Base-by-base conservation (phyloP, 2,329 filamentous ascomycete genomes). In the Fusarium tuaranense region DNA sequence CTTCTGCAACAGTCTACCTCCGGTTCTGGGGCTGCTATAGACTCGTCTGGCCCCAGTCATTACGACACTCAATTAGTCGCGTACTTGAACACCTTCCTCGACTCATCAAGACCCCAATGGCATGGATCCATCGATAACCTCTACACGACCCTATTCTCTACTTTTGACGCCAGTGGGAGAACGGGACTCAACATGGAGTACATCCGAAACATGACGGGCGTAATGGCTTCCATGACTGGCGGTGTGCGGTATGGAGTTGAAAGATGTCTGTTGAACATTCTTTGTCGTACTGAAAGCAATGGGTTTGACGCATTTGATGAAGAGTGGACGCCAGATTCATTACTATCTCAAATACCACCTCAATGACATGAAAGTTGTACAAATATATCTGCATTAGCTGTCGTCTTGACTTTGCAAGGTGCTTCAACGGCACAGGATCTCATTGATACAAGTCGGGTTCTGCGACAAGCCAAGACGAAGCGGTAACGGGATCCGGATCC, bases 331-430 rank as follows among this genome's bases (percentile, higher is more conserved):
- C 67, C 63, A 5, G 63, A 69, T 53, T 61, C 38, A 38, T 46
- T 69, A 22, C 18, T 69, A 39, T 66, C 67, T 25, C 46, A 27
- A n/a, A 67, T 67, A 67, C 55, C 63, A 82, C 53, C 36, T n/a
- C 55, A 66, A 51, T 66, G 3, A 34, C 32, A 63, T 36, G 10
- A 18, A 48, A 25, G 20, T 20, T 20, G 39, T 7, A 16, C 20
- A 48, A 8, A 2, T 2, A 14, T 16, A 25, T 48, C 14, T 10
- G 14, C 7, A 18, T 16, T 14, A 10, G 7, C 13, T 25, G 22
- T 6, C 4, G 3, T 34, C 32, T 13, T 34, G 10, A 13, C 32
- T 12, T 34, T 16, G 14, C 4, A 14, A 25, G 7, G 13, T 48
- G 20, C 20, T 10, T 48, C 20, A 2, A 25, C 5, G 22, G 7